phyloP scores from a whole-genome alignment of 2,329 filamentous ascomycete species.

The Basipetospora chlamydospora region DNA sequence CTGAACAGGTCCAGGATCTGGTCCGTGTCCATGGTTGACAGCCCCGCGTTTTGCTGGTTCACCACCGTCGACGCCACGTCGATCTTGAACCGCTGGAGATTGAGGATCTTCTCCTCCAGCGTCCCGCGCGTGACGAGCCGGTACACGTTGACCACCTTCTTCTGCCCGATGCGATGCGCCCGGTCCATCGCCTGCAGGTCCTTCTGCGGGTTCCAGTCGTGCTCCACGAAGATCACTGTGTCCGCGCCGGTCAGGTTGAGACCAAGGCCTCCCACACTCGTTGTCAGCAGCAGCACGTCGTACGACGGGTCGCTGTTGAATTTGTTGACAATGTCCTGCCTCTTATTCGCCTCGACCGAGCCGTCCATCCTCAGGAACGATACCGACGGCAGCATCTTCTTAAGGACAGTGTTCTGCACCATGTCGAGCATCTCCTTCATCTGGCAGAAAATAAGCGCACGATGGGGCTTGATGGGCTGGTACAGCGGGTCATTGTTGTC shows the following conservation, averaged over 20 bases:
- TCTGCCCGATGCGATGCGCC: constrained; percentile 94
- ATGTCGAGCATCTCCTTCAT: constrained; percentile 99
- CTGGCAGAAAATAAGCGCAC: constrained; percentile 93
- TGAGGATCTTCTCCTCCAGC: constrained; percentile 95
- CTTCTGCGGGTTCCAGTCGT: constrained; percentile 99
- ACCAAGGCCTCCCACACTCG: constrained; percentile 84
- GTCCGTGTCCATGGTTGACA: constrained; percentile 94
- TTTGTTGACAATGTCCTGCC: constrained; percentile 95
- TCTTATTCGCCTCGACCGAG: constrained; percentile 77
- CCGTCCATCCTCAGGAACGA: constrained; percentile 92
- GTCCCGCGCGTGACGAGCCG: constrained; percentile 91
- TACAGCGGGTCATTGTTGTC: constrained; percentile 46
- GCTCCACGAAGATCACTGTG: constrained; percentile 98
- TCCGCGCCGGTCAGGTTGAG: constrained; percentile 93
- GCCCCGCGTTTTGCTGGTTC: constrained; percentile 93
- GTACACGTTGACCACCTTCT: constrained; percentile 99
- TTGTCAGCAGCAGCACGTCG: constrained; percentile 85
- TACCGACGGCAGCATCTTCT: constrained; percentile 79
- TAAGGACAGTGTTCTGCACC: constrained; percentile 87
- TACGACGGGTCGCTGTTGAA: constrained; percentile 98
- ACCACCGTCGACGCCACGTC: constrained; percentile 96
- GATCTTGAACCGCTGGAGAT: constrained; percentile 97
- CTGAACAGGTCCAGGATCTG: constrained; percentile 96
- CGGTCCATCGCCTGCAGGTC: constrained; percentile 98
- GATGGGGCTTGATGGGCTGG: constrained; percentile 86